Base-by-base conservation (phyloP, 805 yeast genomes). In the Metschnikowia shivogae region DNA sequence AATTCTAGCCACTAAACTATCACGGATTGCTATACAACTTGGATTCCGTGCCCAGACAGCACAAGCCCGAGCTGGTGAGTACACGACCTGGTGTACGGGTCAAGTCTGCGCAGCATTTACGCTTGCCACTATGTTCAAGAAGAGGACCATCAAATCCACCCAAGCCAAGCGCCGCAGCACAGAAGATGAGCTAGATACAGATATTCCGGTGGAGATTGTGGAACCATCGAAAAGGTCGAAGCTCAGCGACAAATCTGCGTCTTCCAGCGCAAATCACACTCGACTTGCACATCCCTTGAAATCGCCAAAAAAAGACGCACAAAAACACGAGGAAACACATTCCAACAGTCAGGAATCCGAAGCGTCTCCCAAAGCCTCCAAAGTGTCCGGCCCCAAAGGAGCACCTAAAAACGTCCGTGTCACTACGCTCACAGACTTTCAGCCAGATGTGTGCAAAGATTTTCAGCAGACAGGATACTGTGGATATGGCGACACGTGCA, bases 401-500 rank as follows among this genome's bases (percentile, higher is more conserved):
- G 53, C 54, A 12, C 67, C 75, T 0, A 57, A 53, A 9, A 67
- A 68, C 46, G 73, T 90, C 26, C 73, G 79, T 36, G 74, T 83
- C 10, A 85, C 89, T 0, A 82, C 87, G 0, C 69, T 82, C 1
- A 74, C 85, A 32, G 99, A 93, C 59, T 93, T 83, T 59, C 96
- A 88, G 60, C 90, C 95, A 1, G 97, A 93, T 59, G 83, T 93
- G 1, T 93, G 99, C 61, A 93, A 92, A 59, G 98, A 93, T 63
- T 93, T 77, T 63, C 77, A 81, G 47, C 86, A 84, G 54, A 90
- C 95, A 0, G 99, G 99, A 0, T 90, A 81, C 60, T 93, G 99
- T 73, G 97, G 97, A 5, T 93, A 84, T 61, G 99, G 99, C 7
- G 99, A 93, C 56, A 84, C 93, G 30, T 93, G 99, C 69, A 93